phyloP scores from a whole-genome alignment of 441 rosid species.

The Euphorbia celastroides region DNA sequence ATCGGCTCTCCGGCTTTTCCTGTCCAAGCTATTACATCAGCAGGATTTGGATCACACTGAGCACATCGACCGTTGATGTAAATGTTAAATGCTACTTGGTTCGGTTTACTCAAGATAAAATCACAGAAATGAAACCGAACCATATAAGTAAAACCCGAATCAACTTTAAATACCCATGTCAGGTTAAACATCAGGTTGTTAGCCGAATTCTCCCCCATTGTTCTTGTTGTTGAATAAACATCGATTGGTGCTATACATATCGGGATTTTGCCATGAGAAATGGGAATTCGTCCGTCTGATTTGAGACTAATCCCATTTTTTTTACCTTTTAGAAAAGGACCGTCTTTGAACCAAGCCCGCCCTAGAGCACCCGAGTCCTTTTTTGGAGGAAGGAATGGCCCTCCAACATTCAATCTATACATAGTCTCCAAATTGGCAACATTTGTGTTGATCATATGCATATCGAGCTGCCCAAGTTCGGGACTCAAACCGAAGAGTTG shows the following conservation, averaged over 20 bases:
- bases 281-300: conserved; percentile 10
- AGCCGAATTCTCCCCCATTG: conserved; percentile 34
- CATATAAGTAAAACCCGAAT: conserved; percentile 49
- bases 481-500: conserved; percentile 37
- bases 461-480: conserved; percentile 43
- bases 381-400: conserved; percentile 41
- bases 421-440: conserved; percentile 39
- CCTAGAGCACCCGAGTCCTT: conserved; percentile 41
- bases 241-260: conserved; percentile 43
- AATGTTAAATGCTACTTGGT: conserved; percentile 52
- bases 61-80: conserved; percentile 49
- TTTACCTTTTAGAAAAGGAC: conserved; percentile 40
- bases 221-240: conserved; percentile 48
- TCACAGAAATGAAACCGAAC: conserved; percentile 67
- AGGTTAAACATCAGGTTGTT: conserved; percentile 42
- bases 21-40: conserved; percentile 50
- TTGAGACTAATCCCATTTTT: conserved; percentile 29
- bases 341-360: conserved; percentile 62
- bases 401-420: conserved; percentile 59
- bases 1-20: conserved; percentile 34
- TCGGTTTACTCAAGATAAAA: conserved; percentile 25
- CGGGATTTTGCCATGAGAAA: conserved; percentile 32
- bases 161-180: conserved; percentile 60
- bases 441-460: conserved; percentile 21
- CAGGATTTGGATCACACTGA: conserved; percentile 28